Evolutionary conservation across 2,329 filamentous ascomycete genomes (phyloP).

Genomic region (Pyrenochaeta sp.): DNA sequence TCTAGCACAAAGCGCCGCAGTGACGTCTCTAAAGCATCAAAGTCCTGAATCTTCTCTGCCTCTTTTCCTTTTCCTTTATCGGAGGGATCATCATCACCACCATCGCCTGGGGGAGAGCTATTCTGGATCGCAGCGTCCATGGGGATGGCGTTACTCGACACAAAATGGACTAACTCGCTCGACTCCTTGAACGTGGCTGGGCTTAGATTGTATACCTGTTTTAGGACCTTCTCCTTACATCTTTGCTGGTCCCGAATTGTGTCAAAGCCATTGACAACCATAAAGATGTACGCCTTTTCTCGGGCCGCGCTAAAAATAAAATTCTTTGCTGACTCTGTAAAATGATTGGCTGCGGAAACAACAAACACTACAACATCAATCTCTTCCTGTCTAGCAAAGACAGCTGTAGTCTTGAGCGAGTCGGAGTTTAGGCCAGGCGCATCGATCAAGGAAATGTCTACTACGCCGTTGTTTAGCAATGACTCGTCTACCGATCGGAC

Average conservation of each 20-base stretch:
- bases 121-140: constrained; percentile 61
- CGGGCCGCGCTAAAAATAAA: constrained; percentile 96
- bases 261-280: constrained; percentile 98
- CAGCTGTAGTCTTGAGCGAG: constrained; percentile 94
- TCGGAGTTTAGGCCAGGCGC: constrained; percentile 95
- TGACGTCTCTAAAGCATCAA: constrained; percentile 87
- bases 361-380: constrained; percentile 99
- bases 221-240: constrained; percentile 91
- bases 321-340: constrained; percentile 96
- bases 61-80: constrained; percentile 62
- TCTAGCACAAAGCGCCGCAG: constrained; percentile 93
- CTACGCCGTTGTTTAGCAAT: constrained; percentile 93
- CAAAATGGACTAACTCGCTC: constrained; percentile 92
- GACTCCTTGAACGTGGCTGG: constrained; percentile 93
- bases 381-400: constrained; percentile 96
- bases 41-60: constrained; percentile 85
- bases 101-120: constrained; percentile 43
- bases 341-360: constrained; percentile 96
- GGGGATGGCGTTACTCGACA: constrained; percentile 95
- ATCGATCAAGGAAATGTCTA: constrained; percentile 97
- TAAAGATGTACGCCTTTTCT: constrained; percentile 98
- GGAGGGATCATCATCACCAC: constrained; percentile 54
- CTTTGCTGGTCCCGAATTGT: constrained; percentile 90
- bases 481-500: constrained; percentile 90
- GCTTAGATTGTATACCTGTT: constrained; percentile 87